Evolutionary conservation across 306 rosid genomes (phyloP).

Genomic region (Fragaria nilgerrensis): DNA sequence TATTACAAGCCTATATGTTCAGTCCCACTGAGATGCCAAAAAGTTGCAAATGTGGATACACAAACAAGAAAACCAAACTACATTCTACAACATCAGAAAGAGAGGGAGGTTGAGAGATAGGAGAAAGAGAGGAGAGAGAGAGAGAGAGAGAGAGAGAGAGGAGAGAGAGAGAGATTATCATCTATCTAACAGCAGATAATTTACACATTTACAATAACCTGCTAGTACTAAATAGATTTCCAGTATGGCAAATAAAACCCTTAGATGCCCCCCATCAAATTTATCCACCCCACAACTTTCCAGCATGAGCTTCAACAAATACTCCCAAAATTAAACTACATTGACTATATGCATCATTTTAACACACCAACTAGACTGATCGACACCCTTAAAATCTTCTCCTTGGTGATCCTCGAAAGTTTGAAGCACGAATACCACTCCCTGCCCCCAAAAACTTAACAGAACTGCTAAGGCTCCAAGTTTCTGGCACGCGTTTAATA

Average conservation of each 20-base stretch:
- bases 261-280: not conserved
- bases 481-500: not conserved
- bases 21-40: not conserved
- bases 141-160: not conserved
- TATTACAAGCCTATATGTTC: not conserved
- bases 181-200: not conserved
- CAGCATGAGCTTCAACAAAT: not conserved
- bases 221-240: not conserved
- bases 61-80: not conserved
- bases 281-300: not conserved
- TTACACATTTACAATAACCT: not conserved
- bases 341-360: not conserved
- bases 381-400: not conserved
- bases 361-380: not conserved
- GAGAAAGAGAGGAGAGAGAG: too few relatives aligned
- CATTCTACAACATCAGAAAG: not conserved
- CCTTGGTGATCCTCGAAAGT: not conserved
- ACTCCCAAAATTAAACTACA: not conserved
- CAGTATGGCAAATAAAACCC: not conserved
- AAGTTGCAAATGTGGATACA: not conserved
- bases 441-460: not conserved
- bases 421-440: not conserved
- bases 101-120: not conserved
- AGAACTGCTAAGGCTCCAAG: slow-evolving; percentile 6
- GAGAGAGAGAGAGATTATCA: not conserved